These are phyloP conservation scores for Aspergillus quadricinctus DNA, from an alignment of 2,329 filamentous ascomycete species.

Conservation along the genomic window DNA sequence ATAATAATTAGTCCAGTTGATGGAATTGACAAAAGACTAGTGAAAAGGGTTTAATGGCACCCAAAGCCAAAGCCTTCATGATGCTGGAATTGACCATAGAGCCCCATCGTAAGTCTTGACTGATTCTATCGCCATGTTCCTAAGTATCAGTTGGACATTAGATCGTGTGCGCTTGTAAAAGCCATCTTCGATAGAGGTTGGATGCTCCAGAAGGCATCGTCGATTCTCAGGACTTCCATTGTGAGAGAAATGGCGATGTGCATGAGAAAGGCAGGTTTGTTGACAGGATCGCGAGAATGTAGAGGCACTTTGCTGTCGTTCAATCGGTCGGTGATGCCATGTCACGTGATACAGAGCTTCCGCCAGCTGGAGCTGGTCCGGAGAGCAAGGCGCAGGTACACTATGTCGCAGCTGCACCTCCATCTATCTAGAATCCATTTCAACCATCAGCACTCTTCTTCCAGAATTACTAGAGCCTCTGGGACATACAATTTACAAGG, in stretches of 20 bases:
- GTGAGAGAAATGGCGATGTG: neutral
- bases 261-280: neutral
- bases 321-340: neutral
- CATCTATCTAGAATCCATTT: conserved; percentile 6
- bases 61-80: neutral
- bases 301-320: neutral
- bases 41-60: neutral
- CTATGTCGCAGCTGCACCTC: neutral
- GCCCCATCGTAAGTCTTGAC: neutral
- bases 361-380: conserved; percentile 22
- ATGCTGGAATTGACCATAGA: neutral
- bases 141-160: neutral
- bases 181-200: neutral
- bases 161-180: neutral
- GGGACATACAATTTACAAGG: conserved; percentile 4
- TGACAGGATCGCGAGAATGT: neutral
- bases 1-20: neutral
- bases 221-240: neutral
- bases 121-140: neutral
- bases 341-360: conserved; percentile 30
- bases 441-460: conserved; percentile 8
- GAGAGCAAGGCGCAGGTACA: conserved; percentile 4
- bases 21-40: neutral
- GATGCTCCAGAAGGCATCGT: neutral
- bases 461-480: neutral